Evolutionary conservation across 176 grass and related monocot genomes (phyloP).

Genomic region (Carex cristatella): DNA sequence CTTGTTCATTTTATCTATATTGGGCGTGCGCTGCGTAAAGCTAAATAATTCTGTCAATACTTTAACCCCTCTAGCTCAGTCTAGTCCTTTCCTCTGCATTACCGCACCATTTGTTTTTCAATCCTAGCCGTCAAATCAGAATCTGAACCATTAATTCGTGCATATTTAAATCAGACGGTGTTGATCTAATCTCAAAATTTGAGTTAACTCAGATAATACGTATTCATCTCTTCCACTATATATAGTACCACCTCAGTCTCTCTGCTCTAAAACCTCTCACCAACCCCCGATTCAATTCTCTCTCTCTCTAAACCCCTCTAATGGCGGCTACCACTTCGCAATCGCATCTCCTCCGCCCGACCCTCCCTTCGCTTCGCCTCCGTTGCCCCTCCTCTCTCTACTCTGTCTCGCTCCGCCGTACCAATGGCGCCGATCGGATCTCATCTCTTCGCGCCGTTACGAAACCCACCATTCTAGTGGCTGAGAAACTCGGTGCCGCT

Average conservation of each 20-base stretch:
- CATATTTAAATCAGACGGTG: no score
- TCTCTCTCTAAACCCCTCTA: background rate
- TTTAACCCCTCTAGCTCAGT: no score
- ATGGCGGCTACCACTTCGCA: slow-evolving; percentile 16
- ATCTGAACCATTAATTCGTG: no score
- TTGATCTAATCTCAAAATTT: no score
- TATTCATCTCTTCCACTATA: background rate
- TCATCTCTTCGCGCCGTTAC: slow-evolving; percentile 17
- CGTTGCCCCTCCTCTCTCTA: background rate
- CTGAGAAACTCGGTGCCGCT: slow-evolving; percentile 80
- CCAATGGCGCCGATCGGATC: background rate
- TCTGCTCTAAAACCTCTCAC: background rate
- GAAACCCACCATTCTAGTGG: slow-evolving; percentile 65
- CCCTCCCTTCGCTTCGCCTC: slow-evolving; percentile 19
- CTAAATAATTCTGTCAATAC: no score
- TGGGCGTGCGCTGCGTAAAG: no score
- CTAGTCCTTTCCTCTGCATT: no score
- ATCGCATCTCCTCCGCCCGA: slow-evolving; percentile 25
- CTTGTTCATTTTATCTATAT: no score
- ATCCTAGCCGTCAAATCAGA: no score
- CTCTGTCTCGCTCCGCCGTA: slow-evolving; percentile 17
- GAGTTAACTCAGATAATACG: no score
- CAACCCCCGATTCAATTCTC: background rate
- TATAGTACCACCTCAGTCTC: background rate
- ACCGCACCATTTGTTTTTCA: no score